Evolutionary conservation across 495 filamentous ascomycete genomes (phyloP), one percentile per base, ranked within the genome.

Genomic region (Symbiotaphrina buchneri): DNA sequence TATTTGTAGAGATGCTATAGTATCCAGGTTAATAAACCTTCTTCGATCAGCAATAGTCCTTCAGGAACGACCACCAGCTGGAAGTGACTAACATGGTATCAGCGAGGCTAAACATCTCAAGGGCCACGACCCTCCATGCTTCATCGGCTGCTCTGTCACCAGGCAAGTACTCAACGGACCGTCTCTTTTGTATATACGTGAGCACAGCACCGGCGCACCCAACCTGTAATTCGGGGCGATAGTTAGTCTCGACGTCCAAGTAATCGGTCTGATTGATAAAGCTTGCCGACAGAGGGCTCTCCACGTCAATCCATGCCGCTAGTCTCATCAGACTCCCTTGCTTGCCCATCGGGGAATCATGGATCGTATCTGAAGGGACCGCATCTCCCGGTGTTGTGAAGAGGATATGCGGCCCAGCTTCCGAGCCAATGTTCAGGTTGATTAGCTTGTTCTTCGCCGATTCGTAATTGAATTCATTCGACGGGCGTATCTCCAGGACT

Each of bases 181-280:
- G 67, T 32, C 73, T 65, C 33, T 80, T 63, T 41, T 81, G 70
- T 7, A 95, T 43, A 36, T 90, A 82, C 3, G 64, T 63, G 21
- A 97, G 56, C 10, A 97, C 53, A 10, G 83, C 84, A 19, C 90
- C 83, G 20, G 74, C 75, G 44, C 87, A 95, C 0, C 84, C 81
- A 24, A 52, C 40, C 48, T 52, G 14, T 7, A 27, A 28, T 17
- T 17, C n/a, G n/a, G n/a, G n/a, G n/a, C n/a, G n/a, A n/a, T n/a
- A n/a, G n/a, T n/a, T n/a, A n/a, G n/a, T n/a, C n/a, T n/a, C n/a
- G n/a, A n/a, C n/a, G n/a, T n/a, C n/a, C n/a, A n/a, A n/a, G n/a
- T n/a, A n/a, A n/a, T n/a, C n/a, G n/a, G n/a, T n/a, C n/a, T n/a
- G n/a, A n/a, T n/a, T n/a, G n/a, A n/a, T n/a, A n/a, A 16, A 11